Evolutionary conservation across 2,329 filamentous ascomycete species (phyloP).

Genomic region (Penicillium sp.): DNA sequence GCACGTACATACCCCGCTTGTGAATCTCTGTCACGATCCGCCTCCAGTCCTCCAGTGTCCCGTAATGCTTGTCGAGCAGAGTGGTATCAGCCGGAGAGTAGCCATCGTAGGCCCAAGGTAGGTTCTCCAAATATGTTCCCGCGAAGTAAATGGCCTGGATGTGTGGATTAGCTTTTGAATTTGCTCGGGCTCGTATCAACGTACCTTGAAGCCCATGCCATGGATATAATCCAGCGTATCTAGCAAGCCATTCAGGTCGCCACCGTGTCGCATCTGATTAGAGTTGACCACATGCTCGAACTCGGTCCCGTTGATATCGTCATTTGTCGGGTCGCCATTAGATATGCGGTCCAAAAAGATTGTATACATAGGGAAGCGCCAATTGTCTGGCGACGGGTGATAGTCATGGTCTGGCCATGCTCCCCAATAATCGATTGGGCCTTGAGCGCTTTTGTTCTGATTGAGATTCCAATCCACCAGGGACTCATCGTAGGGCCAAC

Average conservation of each 20-base stretch:
- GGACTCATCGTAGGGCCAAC: not conserved
- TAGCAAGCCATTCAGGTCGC: constrained; percentile 57
- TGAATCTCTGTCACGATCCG: constrained; percentile 59
- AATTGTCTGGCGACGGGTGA: constrained; percentile 56
- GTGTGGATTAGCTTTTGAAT: not conserved
- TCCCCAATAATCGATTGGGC: constrained; percentile 58
- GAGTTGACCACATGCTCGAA: constrained; percentile 61
- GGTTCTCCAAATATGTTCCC: constrained; percentile 62
- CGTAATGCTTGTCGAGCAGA: constrained; percentile 61
- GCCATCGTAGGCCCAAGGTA: constrained; percentile 61
- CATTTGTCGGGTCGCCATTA: constrained; percentile 63
- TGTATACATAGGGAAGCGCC: constrained; percentile 66
- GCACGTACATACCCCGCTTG: constrained; percentile 60
- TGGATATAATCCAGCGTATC: constrained; percentile 63
- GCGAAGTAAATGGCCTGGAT: constrained; percentile 58
- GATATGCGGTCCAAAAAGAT: constrained; percentile 63
- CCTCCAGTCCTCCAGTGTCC: constrained; percentile 58
- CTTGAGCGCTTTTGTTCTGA: constrained; percentile 53
- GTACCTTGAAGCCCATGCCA: constrained; percentile 61
- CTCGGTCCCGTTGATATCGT: constrained; percentile 58
- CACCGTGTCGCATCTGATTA: constrained; percentile 63
- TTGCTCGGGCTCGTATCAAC: constrained; percentile 1
- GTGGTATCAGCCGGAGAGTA: constrained; percentile 62
- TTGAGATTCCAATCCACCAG: constrained; percentile 52
- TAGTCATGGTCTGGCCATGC: constrained; percentile 53